These are phyloP conservation scores for Neurospora africana DNA, from an alignment of 495 filamentous ascomycete genomes.

Conservation along the genomic window DNA sequence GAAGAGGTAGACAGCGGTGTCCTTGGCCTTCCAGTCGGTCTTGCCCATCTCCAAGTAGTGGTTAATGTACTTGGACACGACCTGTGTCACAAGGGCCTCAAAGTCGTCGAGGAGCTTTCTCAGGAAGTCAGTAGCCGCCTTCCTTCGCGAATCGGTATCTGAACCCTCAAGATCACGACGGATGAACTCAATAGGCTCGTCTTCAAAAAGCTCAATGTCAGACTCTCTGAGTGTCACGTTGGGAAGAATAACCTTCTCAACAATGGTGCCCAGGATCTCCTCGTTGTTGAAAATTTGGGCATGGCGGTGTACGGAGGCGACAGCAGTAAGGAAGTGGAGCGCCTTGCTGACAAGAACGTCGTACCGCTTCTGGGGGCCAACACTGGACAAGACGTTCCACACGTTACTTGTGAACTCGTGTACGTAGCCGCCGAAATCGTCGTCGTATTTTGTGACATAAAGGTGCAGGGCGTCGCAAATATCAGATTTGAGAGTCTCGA, in stretches of 20 bases:
- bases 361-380: slow-evolving; percentile 81
- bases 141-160: slow-evolving; percentile 82
- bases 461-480: slow-evolving; percentile 83
- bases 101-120: slow-evolving; percentile 79
- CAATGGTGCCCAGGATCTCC: slow-evolving; percentile 63
- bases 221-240: slow-evolving; percentile 85
- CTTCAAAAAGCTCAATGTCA: slow-evolving; percentile 91
- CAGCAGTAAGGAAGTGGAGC: slow-evolving; percentile 84
- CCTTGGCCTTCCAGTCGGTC: slow-evolving; percentile 88
- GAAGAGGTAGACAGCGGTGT: slow-evolving; percentile 92
- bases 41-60: slow-evolving; percentile 62
- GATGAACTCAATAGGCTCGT: slow-evolving; percentile 98
- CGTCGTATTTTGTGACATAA: slow-evolving; percentile 87
- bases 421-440: slow-evolving; percentile 72
- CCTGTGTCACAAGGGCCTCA: slow-evolving; percentile 67
- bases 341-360: slow-evolving; percentile 93
- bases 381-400: slow-evolving; percentile 80
- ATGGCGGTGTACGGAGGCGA: slow-evolving; percentile 64
- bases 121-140: slow-evolving; percentile 90
- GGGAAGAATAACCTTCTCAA: slow-evolving; percentile 90
- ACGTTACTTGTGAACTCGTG: slow-evolving; percentile 75
- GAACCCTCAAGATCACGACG: slow-evolving; percentile 91
- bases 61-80: slow-evolving; percentile 72
- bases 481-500: slow-evolving; percentile 80
- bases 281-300: slow-evolving; percentile 77